phyloP scores from a whole-genome alignment of 2,329 filamentous ascomycete species.

The Aspergillus latus region DNA sequence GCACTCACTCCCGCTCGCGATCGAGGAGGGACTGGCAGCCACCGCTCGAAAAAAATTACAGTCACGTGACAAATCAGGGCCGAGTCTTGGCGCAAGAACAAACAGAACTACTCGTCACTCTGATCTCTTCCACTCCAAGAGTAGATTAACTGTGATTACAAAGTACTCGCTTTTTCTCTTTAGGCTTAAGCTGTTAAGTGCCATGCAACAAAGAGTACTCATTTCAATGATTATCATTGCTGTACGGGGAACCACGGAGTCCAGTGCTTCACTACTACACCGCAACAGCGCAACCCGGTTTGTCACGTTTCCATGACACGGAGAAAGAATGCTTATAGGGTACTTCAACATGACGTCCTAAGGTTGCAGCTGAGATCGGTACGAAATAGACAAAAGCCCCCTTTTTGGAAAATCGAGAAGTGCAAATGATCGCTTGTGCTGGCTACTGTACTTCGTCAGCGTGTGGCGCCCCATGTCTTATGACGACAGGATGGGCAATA shows the following conservation, averaged over 20 bases:
- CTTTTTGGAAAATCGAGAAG: too few relatives aligned
- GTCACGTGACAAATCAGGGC: slow-evolving; percentile 23
- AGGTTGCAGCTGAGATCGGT: too few relatives aligned
- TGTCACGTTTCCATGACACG: slow-evolving; percentile 5
- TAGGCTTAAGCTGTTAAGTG: too few relatives aligned
- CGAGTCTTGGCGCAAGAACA: slow-evolving; percentile 16
- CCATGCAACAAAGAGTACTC: background rate
- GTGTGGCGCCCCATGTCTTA: too few relatives aligned
- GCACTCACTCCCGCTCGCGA: slow-evolving; percentile 19
- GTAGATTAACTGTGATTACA: background rate
- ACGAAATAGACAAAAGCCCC: too few relatives aligned
- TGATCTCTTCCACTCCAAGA: background rate
- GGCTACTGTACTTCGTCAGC: too few relatives aligned
- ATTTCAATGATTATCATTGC: background rate
- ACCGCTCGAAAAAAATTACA: slow-evolving; percentile 19
- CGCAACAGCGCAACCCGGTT: background rate
- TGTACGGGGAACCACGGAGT: background rate
- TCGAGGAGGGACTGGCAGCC: slow-evolving; percentile 13
- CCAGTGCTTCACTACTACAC: background rate
- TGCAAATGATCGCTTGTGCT: too few relatives aligned
- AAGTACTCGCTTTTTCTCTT: too few relatives aligned
- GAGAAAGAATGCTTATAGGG: slow-evolving; percentile 2
- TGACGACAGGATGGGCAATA: too few relatives aligned
- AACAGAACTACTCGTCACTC: background rate
- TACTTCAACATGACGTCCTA: background rate